Evolutionary conservation across 257 asterid species (phyloP).

Genomic region (Solanum stenotomum): DNA sequence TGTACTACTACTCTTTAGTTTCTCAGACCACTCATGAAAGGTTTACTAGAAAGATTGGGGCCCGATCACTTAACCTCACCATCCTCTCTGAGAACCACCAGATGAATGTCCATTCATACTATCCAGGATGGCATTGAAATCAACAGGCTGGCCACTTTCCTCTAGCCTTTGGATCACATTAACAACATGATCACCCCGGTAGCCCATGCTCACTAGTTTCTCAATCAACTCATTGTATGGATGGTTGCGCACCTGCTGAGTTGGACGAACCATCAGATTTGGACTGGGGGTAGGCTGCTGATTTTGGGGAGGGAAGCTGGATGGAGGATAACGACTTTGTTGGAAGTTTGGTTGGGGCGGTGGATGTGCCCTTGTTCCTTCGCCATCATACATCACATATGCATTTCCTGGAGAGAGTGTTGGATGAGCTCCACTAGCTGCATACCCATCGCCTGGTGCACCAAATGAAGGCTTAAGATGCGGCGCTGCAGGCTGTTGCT

Average conservation of each 20-base stretch:
- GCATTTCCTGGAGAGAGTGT: slow-evolving; percentile 53
- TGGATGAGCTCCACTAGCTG: slow-evolving; percentile 52
- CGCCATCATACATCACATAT: slow-evolving; percentile 57
- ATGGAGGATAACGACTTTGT: slow-evolving; percentile 60
- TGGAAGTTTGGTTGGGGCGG: slow-evolving; percentile 59
- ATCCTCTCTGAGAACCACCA: slow-evolving; percentile 79
- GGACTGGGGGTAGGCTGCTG: slow-evolving; percentile 38
- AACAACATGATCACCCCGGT: slow-evolving; percentile 64
- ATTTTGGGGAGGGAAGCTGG: slow-evolving; percentile 41
- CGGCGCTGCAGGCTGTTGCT: slow-evolving; percentile 42
- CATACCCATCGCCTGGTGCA: slow-evolving; percentile 57
- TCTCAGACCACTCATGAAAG: not conserved
- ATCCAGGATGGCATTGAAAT: slow-evolving; percentile 71
- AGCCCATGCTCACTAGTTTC: slow-evolving; percentile 85
- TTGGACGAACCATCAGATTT: slow-evolving; percentile 29
- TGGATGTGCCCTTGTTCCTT: slow-evolving; percentile 59
- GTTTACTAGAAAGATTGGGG: not conserved
- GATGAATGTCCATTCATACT: slow-evolving; percentile 68
- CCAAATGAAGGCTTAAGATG: slow-evolving; percentile 48
- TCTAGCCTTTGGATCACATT: slow-evolving; percentile 75
- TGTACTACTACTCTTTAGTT: not conserved
- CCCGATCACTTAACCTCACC: slow-evolving; percentile 36
- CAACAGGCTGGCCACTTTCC: slow-evolving; percentile 83
- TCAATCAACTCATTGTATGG: slow-evolving; percentile 79
- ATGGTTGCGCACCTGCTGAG: slow-evolving; percentile 47